A percentile compares a stretch with the other conserved stretches of the same genome.
phyloP scores from a whole-genome alignment of 2,329 filamentous ascomycete genomes.

The Phialocephala sp. region DNA sequence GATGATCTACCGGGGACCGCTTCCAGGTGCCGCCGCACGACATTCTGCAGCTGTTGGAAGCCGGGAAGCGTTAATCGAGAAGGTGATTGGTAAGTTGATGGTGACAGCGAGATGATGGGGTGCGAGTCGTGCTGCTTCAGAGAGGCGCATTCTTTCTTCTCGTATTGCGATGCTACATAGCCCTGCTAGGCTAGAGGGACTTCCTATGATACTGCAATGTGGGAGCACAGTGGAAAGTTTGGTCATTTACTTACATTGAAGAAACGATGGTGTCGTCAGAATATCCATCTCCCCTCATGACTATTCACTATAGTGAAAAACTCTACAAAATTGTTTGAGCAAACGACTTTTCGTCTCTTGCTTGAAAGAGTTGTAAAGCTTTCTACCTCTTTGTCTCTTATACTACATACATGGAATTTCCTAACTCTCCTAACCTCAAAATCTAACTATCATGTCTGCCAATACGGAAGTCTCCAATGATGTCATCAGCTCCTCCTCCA shows the following conservation, averaged over 20 bases:
- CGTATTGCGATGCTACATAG: not conserved
- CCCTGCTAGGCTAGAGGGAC: not conserved
- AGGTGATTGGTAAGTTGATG: not conserved
- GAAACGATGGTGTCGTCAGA: not conserved
- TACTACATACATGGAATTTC: not conserved
- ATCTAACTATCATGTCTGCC: not conserved
- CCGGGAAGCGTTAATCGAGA: not conserved
- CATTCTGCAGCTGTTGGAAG: constrained; percentile 6
- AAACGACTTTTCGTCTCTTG: not conserved
- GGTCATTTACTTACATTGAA: not conserved
- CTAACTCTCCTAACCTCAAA: not conserved
- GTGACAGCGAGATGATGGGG: not conserved
- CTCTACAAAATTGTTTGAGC: not conserved
- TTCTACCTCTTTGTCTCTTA: constrained; percentile 2
- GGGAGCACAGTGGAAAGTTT: not conserved
- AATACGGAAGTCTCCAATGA: not conserved
- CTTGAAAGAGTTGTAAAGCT: not conserved
- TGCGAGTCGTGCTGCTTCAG: not conserved
- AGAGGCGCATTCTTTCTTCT: not conserved
- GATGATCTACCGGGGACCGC: not conserved
- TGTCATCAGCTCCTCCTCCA: not conserved
- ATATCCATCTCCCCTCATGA: not conserved
- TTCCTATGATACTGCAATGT: not conserved
- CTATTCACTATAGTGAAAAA: not conserved
- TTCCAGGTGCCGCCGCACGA: not conserved